Conservation (phyloP, 1,139 yeast genomes). For the Suhomyces wounanorum region DNA sequence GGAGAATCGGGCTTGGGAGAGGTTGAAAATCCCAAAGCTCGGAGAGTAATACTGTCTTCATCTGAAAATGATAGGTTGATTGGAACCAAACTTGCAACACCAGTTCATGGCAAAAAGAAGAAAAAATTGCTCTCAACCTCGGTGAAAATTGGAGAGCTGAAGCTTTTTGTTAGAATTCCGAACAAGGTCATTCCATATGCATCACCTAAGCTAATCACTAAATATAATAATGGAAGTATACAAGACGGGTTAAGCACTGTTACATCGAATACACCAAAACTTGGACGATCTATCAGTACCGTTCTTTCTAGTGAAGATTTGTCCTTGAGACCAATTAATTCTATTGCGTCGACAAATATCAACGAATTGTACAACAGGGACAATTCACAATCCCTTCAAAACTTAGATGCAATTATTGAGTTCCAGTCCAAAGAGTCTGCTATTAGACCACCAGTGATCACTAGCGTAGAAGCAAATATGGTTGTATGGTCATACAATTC, state of each 20-base stretch:
- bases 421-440: slow-evolving; percentile 28
- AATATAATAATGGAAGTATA: slow-evolving; percentile 31
- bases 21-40: background rate
- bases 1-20: background rate
- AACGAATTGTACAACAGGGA: slow-evolving; percentile 36
- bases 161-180: slow-evolving; percentile 38
- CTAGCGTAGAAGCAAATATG: slow-evolving; percentile 37
- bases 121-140: slow-evolving; percentile 39
- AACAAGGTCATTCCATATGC: slow-evolving; percentile 38
- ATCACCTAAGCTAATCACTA: slow-evolving; percentile 42
- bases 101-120: slow-evolving; percentile 42
- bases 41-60: background rate
- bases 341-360: slow-evolving; percentile 25
- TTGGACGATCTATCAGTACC: background rate
- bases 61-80: slow-evolving; percentile 32
- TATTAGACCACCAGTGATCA: slow-evolving; percentile 34
- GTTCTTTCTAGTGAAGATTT: slow-evolving; percentile 7
- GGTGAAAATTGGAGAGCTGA: slow-evolving; percentile 39
- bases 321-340: slow-evolving; percentile 20
- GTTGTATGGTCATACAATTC: slow-evolving; percentile 47
- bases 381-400: slow-evolving; percentile 23
- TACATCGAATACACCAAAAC: slow-evolving; percentile 8
- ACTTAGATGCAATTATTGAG: slow-evolving; percentile 30
- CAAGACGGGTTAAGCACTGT: slow-evolving; percentile 6
- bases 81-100: slow-evolving; percentile 24